Base-by-base conservation (phyloP, 2,329 filamentous ascomycete species). In the Diaporthe humulicola region DNA sequence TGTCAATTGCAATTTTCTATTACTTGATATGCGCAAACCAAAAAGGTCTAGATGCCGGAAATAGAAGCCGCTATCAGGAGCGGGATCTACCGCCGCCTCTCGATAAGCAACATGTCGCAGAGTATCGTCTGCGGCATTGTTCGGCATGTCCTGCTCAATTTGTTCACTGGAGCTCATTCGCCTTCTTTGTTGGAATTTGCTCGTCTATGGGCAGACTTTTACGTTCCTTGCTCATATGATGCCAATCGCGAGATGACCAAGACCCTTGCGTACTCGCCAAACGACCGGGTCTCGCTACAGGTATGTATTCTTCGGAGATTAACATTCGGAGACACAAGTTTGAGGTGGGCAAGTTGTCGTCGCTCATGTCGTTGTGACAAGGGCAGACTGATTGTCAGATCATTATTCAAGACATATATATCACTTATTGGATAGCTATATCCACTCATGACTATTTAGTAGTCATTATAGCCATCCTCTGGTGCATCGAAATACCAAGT, bases 71-170 rank as follows among this genome's bases (percentile, higher is more conserved):
- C 42, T 45, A 45, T 45, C 42, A 19, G 42, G 15, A 15, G 15
- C 15, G 42, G 42, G 15, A 28, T 5, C n/a, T n/a, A n/a, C n/a
- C 52, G 15, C 52, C 52, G 22, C 30, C 48, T 56, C 9, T 33
- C 33, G 30, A 58, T 28, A 60, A 10, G 28, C 38, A 19, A 60
- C 52, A 50, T 30, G 73, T 76, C n/a, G 78, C 88, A 17, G 91
- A 88, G 79, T 87, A 89, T 78, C 87, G 87, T 17, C 77, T 84
- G 17, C 19, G n/a, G n/a, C 22, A 50, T 25, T 25, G 48, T 7
- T 48, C 42, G 19, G 42, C 5, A 8, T 50, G 48, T 50, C 48
- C 48, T 50, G 48, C n/a, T 7, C 19, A n/a, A 8, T 25, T 50
- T 50, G 19, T 50, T n/a, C 48, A 50, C 22, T 50, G 17, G 19